Evolutionary conservation across 371 early-diverging fungal genomes (phyloP), one percentile per base, ranked within the genome.

Genomic region (Haplosporangium sp.): DNA sequence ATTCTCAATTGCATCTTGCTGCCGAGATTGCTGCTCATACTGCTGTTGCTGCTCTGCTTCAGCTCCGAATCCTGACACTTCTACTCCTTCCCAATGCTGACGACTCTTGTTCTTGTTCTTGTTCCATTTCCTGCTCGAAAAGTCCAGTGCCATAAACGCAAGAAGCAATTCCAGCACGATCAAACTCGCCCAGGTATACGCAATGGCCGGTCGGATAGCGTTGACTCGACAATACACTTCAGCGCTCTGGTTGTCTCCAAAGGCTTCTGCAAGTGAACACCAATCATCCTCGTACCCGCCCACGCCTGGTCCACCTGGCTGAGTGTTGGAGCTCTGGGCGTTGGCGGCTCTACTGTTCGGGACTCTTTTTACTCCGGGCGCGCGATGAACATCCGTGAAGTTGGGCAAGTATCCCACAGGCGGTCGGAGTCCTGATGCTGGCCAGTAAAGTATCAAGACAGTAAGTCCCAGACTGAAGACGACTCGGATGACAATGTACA

Each of bases 161-260:
- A 67, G 40, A 12, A 59, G 53, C 13, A 76, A 36, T 23, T 76
- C 76, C 13, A 76, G 14, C 13, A 70, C 9, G 29, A 70, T n/a
- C 6, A 76, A 38, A 0, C 46, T 42, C 7, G 64, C 67, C 76
- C 76, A 70, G 13, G 54, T 16, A 59, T 76, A 76, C 2, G 71
- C 67, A 29, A 76, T 36, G 2, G 36, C 56, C 0, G 76, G 76
- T 20, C 76, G 62, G 5, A 76, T 62, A 5, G 13, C 23, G 20
- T 59, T 76, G 60, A 59, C 53, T 23, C 43, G 66, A 43, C 76
- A 76, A 16, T 67, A 76, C 2, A 76, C 76, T 0, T 23, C 48
- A 3, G 76, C 76, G 37, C 71, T 70, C 21, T 70, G 55, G 23
- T 67, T 52, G 38, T 76, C 76, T 6, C 76, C 76, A 48, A 55